phyloP scores from a whole-genome alignment of 1,284 basidiomycete genomes.

The Pterulicium gracile region DNA sequence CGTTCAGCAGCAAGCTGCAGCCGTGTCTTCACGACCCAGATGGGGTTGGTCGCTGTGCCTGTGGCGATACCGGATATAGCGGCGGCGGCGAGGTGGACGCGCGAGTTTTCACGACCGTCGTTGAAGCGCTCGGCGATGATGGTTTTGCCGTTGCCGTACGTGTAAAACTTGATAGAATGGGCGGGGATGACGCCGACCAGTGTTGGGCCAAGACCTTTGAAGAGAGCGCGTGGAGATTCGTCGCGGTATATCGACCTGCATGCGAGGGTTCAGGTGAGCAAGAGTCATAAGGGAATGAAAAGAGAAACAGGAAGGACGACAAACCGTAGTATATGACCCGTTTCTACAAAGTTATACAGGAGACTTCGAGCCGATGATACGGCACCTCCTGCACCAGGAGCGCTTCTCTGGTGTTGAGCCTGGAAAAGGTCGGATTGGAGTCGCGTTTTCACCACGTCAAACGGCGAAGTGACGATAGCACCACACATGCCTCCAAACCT shows the following conservation, averaged over 20 bases:
- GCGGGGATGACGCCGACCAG: conserved; percentile 94
- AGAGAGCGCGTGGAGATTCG: conserved; percentile 85
- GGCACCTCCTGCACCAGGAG: conserved; percentile 32
- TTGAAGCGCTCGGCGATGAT: conserved; percentile 82
- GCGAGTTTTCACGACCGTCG: conserved; percentile 68
- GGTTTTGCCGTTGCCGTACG: conserved; percentile 95
- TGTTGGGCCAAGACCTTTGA: conserved; percentile 92
- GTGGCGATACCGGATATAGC: conserved; percentile 82
- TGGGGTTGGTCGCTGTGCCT: conserved; percentile 89
- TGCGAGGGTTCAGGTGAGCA: conserved; percentile 1
- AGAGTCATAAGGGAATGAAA: too few relatives aligned
- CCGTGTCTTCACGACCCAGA: conserved; percentile 98
- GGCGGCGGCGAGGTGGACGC: conserved; percentile 82
- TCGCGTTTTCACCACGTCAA: conserved; percentile 97
- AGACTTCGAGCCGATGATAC: conserved; percentile 39
- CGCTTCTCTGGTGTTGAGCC: conserved; percentile 38
- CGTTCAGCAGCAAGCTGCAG: too few relatives aligned
- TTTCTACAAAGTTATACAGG: conserved; percentile 92
- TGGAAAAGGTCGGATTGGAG: conserved; percentile 87
- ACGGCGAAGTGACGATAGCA: conserved; percentile 92
- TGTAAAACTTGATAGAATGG: conserved; percentile 95
- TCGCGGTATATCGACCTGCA: conserved; percentile 61
- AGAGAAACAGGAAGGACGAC: conserved; percentile 20
- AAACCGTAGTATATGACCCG: conserved; percentile 84
- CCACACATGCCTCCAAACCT: conserved; percentile 97